phyloP scores from a whole-genome alignment of 495 filamentous ascomycete genomes.

The Lentithecium fluviatile region DNA sequence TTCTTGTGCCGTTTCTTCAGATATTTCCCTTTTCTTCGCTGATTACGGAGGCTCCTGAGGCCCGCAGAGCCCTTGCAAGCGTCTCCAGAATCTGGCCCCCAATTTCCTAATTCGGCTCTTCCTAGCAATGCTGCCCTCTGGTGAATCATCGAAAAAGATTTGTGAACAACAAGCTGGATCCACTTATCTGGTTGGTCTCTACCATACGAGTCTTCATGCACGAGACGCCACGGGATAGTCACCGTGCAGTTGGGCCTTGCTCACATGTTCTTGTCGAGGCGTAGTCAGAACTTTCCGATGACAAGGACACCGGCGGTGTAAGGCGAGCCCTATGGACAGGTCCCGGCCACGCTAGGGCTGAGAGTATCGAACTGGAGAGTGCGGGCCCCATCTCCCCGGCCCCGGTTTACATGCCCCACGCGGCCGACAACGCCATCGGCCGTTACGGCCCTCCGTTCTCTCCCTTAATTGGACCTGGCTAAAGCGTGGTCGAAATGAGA shows the following conservation, averaged over 20 bases:
- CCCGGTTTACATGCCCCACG: slow-evolving; percentile 1
- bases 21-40: not conserved
- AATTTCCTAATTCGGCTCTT: slow-evolving; percentile 13
- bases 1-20: not conserved
- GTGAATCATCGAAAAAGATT: slow-evolving; percentile 4
- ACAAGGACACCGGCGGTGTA: not conserved
- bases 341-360: slow-evolving; percentile 21
- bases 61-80: slow-evolving; percentile 1
- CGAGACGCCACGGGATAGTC: slow-evolving; percentile 27
- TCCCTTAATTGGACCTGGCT: slow-evolving; percentile 10
- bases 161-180: slow-evolving; percentile 13
- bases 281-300: no score
- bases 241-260: slow-evolving; percentile 18
- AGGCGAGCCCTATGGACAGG: slow-evolving; percentile 13
- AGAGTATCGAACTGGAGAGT: slow-evolving; percentile 3
- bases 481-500: slow-evolving; percentile 10
- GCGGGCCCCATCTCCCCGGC: not conserved
- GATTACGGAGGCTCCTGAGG: not conserved
- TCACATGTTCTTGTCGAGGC: not conserved
- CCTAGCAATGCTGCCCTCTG: not conserved
- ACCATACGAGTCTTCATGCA: slow-evolving; percentile 17
- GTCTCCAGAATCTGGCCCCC: slow-evolving; percentile 34
- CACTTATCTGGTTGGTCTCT: slow-evolving; percentile 22
- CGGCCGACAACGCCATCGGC: not conserved
- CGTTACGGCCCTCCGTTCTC: not conserved